Percentiles rank a stretch among this genome's conserved stretches.
Evolutionary conservation across 352 stramenopile species (phyloP).

Genomic region (Plasmopara halstedii): DNA sequence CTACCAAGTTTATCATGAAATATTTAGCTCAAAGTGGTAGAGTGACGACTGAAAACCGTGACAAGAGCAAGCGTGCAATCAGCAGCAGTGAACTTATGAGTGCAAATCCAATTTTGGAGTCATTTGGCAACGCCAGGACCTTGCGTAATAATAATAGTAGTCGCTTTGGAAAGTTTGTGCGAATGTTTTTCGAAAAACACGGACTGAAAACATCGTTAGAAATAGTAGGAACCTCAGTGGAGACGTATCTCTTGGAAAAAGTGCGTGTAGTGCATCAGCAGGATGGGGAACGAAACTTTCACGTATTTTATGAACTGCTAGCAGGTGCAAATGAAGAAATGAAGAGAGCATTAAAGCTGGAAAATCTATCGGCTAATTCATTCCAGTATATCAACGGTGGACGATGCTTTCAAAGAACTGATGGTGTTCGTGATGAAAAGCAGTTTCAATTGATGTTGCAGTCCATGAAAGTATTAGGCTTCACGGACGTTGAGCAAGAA

Average conservation of each 20-base stretch:
- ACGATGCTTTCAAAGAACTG: slow-evolving; percentile 56
- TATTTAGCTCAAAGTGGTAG: slow-evolving; percentile 38
- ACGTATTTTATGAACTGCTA: slow-evolving; percentile 78
- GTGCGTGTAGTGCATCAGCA: slow-evolving; percentile 79
- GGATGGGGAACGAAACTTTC: slow-evolving; percentile 68
- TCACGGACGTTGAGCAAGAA: slow-evolving; percentile 47
- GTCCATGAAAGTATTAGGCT: slow-evolving; percentile 71
- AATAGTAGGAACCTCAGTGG: slow-evolving; percentile 65
- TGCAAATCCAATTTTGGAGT: slow-evolving; percentile 79
- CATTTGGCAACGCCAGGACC: slow-evolving; percentile 78
- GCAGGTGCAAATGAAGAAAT: slow-evolving; percentile 38
- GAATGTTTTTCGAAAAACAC: slow-evolving; percentile 68
- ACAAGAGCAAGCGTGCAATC: slow-evolving; percentile 21
- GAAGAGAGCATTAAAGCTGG: slow-evolving; percentile 36
- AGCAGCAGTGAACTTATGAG: slow-evolving; percentile 63
- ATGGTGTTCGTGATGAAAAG: slow-evolving; percentile 50
- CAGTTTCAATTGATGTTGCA: slow-evolving; percentile 56
- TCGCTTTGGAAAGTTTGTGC: slow-evolving; percentile 85
- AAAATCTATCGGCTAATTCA: slow-evolving; percentile 26
- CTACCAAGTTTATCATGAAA: slow-evolving; percentile 88
- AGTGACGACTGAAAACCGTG: slow-evolving; percentile 4
- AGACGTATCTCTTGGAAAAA: slow-evolving; percentile 93
- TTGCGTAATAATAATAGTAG: slow-evolving; percentile 79
- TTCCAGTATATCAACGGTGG: slow-evolving; percentile 68
- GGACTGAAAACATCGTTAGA: slow-evolving; percentile 23